phyloP scores from a whole-genome alignment of 2,329 filamentous ascomycete species.

The Periconia sp. region DNA sequence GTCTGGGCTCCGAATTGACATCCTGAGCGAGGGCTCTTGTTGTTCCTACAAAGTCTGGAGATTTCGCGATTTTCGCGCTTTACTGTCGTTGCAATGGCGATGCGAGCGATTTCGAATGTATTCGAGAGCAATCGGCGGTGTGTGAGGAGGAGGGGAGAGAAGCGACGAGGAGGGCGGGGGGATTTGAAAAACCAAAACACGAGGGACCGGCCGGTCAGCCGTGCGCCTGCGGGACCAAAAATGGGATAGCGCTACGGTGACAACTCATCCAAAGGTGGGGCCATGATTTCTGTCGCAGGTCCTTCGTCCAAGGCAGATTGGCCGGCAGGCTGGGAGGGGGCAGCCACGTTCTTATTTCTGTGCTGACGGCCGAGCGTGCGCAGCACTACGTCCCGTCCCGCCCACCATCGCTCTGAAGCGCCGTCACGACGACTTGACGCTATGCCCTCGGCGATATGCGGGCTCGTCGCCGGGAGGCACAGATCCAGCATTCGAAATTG shows the following conservation, averaged over 20 bases:
- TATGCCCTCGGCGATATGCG: slow-evolving; percentile 33
- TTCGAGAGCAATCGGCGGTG: slow-evolving; percentile 26
- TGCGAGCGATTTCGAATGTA: slow-evolving; percentile 16
- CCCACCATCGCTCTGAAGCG: slow-evolving; percentile 21
- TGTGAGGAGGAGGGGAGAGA: slow-evolving; percentile 35
- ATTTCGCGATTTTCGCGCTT: slow-evolving; percentile 19
- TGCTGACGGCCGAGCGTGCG: slow-evolving; percentile 21
- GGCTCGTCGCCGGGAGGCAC: slow-evolving; percentile 16
- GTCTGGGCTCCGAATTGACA: slow-evolving; percentile 52
- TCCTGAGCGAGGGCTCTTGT: slow-evolving; percentile 50
- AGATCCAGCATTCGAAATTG: slow-evolving; percentile 24
- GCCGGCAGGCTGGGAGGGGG: slow-evolving; percentile 32
- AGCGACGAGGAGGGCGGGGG: slow-evolving; percentile 21
- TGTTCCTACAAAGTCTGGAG: slow-evolving; percentile 24
- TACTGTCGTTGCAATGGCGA: slow-evolving; percentile 23
- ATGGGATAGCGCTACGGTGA: slow-evolving; percentile 35
- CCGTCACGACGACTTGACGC: slow-evolving; percentile 24
- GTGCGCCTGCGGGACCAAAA: slow-evolving; percentile 25
- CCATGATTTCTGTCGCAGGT: slow-evolving; percentile 36
- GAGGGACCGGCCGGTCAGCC: slow-evolving; percentile 39
- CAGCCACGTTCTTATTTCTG: slow-evolving; percentile 44
- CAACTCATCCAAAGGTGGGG: slow-evolving; percentile 46
- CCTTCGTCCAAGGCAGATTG: slow-evolving; percentile 41
- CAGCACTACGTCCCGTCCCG: slow-evolving; percentile 21
- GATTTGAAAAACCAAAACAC: slow-evolving; percentile 32